phyloP scores from a whole-genome alignment of 306 rosid species.

The Cicer yamashitae region DNA sequence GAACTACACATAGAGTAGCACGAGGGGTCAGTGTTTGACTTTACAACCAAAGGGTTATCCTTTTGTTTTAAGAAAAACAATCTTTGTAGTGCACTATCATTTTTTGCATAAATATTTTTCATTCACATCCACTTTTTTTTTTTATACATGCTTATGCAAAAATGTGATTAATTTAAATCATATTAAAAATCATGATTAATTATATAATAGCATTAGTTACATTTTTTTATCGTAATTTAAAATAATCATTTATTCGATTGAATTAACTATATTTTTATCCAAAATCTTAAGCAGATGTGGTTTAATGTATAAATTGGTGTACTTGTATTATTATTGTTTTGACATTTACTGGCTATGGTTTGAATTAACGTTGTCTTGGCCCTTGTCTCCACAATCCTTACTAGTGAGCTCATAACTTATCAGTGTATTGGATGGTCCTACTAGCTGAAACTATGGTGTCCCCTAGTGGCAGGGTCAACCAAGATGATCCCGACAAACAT shows the following conservation, averaged over 20 bases:
- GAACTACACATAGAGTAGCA: conserved; percentile 5
- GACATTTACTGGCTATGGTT: background rate
- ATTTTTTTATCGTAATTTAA: no score
- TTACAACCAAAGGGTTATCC: background rate
- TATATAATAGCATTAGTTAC: no score
- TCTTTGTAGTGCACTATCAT: conserved; percentile 3
- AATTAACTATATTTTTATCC: no score
- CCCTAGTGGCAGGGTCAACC: background rate
- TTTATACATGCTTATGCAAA: no score
- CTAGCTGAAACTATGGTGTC: conserved; percentile 17
- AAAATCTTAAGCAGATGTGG: no score
- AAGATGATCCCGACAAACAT: background rate
- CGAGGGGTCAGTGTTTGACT: conserved; percentile 32
- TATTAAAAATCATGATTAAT: no score
- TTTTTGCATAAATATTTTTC: background rate
- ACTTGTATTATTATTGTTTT: background rate
- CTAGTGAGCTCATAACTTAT: background rate
- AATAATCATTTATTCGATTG: no score
- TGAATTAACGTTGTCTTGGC: conserved; percentile 12
- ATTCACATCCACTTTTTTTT: no score
- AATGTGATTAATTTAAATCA: no score
- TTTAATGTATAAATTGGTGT: no score
- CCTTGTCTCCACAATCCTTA: background rate
- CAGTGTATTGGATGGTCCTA: conserved; percentile 16
- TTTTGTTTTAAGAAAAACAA: background rate